phyloP scores from a whole-genome alignment of 257 asterid genomes.

The Galeopsis tetrahit region DNA sequence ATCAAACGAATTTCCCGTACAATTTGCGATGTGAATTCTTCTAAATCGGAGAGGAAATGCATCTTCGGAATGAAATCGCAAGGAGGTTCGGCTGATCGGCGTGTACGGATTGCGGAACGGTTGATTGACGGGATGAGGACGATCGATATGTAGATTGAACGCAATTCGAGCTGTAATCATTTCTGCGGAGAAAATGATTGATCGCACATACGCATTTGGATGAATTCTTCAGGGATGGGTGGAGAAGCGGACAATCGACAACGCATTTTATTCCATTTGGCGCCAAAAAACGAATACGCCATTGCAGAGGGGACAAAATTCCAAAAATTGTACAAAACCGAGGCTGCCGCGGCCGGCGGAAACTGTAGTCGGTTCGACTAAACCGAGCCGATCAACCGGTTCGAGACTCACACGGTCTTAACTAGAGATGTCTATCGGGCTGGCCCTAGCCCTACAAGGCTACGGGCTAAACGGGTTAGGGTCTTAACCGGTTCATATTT shows the following conservation, averaged over 20 bases:
- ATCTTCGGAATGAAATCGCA: conserved; percentile 24
- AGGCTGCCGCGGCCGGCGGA: conserved; percentile 33
- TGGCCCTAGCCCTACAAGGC: no score
- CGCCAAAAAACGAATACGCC: conserved; percentile 31
- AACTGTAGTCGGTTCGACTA: not conserved
- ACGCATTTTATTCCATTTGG: conserved; percentile 29
- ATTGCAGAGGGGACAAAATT: conserved; percentile 5
- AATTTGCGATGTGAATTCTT: conserved; percentile 26
- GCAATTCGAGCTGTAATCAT: conserved; percentile 38
- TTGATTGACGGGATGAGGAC: not conserved
- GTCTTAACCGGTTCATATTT: no score
- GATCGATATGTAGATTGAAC: conserved; percentile 18
- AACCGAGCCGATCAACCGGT: conserved; percentile 5
- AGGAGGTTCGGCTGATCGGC: conserved; percentile 24
- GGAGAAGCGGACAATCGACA: conserved; percentile 4
- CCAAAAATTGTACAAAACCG: conserved; percentile 25
- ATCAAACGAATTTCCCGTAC: conserved; percentile 17
- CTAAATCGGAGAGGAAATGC: conserved; percentile 27
- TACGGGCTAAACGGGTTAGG: no score
- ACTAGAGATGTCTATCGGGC: no score
- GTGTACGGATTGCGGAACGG: conserved; percentile 18
- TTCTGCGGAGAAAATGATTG: not conserved
- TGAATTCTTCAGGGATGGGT: conserved; percentile 1
- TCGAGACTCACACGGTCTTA: not conserved
- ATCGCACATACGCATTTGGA: not conserved